phyloP scores from a whole-genome alignment of 306 rosid species.

The Trifolium fragiferum region DNA sequence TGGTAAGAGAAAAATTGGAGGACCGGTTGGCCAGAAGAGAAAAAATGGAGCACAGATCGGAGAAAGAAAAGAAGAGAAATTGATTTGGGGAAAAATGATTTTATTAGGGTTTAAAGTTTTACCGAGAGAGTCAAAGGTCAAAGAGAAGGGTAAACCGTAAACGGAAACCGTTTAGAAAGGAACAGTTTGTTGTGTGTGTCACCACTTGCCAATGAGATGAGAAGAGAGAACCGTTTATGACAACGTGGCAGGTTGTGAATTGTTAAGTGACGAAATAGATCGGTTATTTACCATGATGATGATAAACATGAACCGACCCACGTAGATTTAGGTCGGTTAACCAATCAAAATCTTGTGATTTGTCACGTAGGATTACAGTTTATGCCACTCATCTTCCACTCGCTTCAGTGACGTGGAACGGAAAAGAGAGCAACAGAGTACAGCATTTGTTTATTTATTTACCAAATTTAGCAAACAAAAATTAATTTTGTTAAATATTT shows the following conservation, averaged over 20 bases:
- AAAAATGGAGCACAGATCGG: slow-evolving; percentile 53
- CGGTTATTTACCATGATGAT: slow-evolving; percentile 16
- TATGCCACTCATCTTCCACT: too few relatives aligned
- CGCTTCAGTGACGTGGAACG: neutral
- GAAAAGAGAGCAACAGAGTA: too few relatives aligned
- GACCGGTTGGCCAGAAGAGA: too few relatives aligned
- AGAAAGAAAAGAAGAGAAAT: slow-evolving; percentile 37
- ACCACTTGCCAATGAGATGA: slow-evolving; percentile 42
- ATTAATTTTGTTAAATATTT: too few relatives aligned
- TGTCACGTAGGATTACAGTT: slow-evolving; percentile 46
- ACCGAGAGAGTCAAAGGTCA: slow-evolving; percentile 13
- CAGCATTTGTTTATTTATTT: too few relatives aligned
- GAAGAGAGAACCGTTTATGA: neutral
- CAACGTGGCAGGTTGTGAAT: slow-evolving; percentile 36
- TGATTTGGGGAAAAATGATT: slow-evolving; percentile 41
- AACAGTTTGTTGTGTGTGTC: neutral
- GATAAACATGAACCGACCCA: slow-evolving; percentile 23
- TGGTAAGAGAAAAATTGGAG: slow-evolving; percentile 16
- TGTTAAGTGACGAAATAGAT: neutral
- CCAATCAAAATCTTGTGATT: slow-evolving; percentile 46
- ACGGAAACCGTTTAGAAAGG: neutral
- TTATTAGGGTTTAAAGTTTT: slow-evolving; percentile 67
- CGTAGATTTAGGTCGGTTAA: slow-evolving; percentile 34
- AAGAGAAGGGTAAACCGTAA: slow-evolving; percentile 6
- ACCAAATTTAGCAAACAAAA: too few relatives aligned